A percentile compares a stretch with the other conserved stretches of the same genome.
Conservation (phyloP, 2,329 filamentous ascomycete species). For the Penicillium capsulatum region DNA sequence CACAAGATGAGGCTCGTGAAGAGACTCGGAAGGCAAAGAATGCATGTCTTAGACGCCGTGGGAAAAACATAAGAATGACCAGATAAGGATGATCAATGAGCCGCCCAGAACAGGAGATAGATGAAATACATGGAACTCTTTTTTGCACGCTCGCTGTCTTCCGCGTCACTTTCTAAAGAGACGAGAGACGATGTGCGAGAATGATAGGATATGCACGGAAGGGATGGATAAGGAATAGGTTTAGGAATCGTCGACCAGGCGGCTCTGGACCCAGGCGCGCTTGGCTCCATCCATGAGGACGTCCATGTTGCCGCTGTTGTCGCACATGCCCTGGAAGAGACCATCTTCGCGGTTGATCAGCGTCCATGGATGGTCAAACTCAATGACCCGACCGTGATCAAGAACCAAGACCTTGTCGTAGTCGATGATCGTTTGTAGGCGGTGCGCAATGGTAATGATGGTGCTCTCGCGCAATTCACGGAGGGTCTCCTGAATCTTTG, state of each 20-base stretch:
- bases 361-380: slow-evolving; percentile 86
- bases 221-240: background rate
- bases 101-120: slow-evolving; percentile 2
- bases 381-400: slow-evolving; percentile 80
- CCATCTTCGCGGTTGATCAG: slow-evolving; percentile 69
- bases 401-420: slow-evolving; percentile 96
- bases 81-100: slow-evolving; percentile 4
- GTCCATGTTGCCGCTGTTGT: slow-evolving; percentile 63
- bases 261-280: slow-evolving; percentile 47
- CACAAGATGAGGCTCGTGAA: background rate
- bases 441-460: slow-evolving; percentile 93
- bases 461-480: slow-evolving; percentile 83
- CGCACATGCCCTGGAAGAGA: slow-evolving; percentile 63
- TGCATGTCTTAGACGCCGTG: background rate
- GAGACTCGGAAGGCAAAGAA: background rate
- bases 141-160: slow-evolving; percentile 1
- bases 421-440: slow-evolving; percentile 93
- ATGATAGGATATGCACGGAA: slow-evolving; percentile 11
- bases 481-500: slow-evolving; percentile 94
- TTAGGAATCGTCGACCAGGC: slow-evolving; percentile 43
- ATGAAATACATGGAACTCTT: slow-evolving; percentile 8
- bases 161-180: no score
- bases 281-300: slow-evolving; percentile 53
- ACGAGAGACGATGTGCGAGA: background rate
- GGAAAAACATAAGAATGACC: slow-evolving; percentile 2